phyloP scores from a whole-genome alignment of 768 basidiomycete species.

The Amylocystis lapponica region DNA sequence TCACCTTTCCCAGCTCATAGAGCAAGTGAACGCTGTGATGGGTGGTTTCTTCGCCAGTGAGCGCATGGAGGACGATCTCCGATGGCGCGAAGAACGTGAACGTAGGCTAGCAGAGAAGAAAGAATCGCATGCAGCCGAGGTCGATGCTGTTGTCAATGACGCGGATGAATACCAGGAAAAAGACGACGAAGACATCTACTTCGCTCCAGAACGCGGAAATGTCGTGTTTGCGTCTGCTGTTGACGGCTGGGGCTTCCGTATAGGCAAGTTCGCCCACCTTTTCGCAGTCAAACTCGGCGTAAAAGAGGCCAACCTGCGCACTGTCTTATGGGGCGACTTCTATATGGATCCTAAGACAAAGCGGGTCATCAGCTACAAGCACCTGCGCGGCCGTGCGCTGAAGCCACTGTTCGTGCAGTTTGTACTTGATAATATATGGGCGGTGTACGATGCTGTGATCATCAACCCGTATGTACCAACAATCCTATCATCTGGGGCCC shows the following conservation, averaged over 20 bases:
- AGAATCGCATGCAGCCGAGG: constrained; percentile 60
- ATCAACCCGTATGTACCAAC: constrained; percentile 73
- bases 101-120: constrained; percentile 72
- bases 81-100: constrained; percentile 92
- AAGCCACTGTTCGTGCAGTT: constrained; percentile 98
- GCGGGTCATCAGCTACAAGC: constrained; percentile 84
- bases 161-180: constrained; percentile 81
- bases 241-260: constrained; percentile 96
- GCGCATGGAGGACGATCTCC: constrained; percentile 92
- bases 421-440: constrained; percentile 95
- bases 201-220: constrained; percentile 92
- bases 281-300: constrained; percentile 89
- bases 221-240: constrained; percentile 95
- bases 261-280: constrained; percentile 89
- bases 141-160: constrained; percentile 42
- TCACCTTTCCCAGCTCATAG: constrained; percentile 88
- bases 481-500: constrained; percentile 4
- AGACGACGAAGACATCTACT: constrained; percentile 97
- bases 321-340: constrained; percentile 95
- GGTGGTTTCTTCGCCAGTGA: constrained; percentile 93
- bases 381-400: constrained; percentile 77
- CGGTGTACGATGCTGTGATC: constrained; percentile 87
- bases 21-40: constrained; percentile 98
- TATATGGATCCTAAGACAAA: constrained; percentile 96
- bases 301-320: constrained; percentile 77